A percentile compares a stretch with the other conserved stretches of the same genome.
Conservation (phyloP, 2,329 filamentous ascomycete species). For the Grosmannia clavigera region DNA sequence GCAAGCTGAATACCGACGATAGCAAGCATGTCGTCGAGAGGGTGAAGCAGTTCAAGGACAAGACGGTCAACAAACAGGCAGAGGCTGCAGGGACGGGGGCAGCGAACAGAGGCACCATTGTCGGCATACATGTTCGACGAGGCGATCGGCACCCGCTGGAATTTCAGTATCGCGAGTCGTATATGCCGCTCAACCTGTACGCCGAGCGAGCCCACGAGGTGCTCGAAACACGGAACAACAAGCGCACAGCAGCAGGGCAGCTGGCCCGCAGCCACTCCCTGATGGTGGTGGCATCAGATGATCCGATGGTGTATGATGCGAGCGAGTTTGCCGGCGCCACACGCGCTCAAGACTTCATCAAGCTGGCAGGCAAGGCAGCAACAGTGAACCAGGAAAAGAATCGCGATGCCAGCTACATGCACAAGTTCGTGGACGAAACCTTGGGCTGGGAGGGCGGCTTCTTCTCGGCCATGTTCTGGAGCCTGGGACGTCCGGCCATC, state of each 20-base stretch:
- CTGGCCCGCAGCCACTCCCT: constrained; percentile 31
- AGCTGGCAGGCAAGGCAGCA: constrained; percentile 52
- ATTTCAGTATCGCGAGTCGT: constrained; percentile 63
- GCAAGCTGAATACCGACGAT: constrained; percentile 55
- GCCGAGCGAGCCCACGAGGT: constrained; percentile 44
- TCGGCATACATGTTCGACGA: constrained; percentile 69
- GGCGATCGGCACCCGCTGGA: constrained; percentile 70
- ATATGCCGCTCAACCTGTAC: constrained; percentile 64
- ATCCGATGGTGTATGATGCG: constrained; percentile 59
- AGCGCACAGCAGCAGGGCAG: constrained; percentile 18
- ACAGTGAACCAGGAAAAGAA: constrained; percentile 17
- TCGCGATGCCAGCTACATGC: constrained; percentile 30
- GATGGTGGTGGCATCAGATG: constrained; percentile 63
- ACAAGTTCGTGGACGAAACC: constrained; percentile 59
- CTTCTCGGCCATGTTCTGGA: constrained; percentile 71
- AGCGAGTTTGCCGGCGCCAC: constrained; percentile 44
- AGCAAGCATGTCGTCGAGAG: constrained; percentile 50
- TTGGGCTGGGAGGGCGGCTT: constrained; percentile 86
- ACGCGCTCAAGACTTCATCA: constrained; percentile 64
- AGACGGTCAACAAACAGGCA: constrained; percentile 26
- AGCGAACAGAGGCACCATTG: constrained; percentile 30
- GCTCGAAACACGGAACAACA: constrained; percentile 35
- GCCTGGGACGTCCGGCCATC: constrained; percentile 43
- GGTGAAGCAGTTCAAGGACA: constrained; percentile 39
- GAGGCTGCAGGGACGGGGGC: constrained; percentile 1